Conservation (phyloP, 148 eudicot genomes). For the Dianthus caryophyllus region DNA sequence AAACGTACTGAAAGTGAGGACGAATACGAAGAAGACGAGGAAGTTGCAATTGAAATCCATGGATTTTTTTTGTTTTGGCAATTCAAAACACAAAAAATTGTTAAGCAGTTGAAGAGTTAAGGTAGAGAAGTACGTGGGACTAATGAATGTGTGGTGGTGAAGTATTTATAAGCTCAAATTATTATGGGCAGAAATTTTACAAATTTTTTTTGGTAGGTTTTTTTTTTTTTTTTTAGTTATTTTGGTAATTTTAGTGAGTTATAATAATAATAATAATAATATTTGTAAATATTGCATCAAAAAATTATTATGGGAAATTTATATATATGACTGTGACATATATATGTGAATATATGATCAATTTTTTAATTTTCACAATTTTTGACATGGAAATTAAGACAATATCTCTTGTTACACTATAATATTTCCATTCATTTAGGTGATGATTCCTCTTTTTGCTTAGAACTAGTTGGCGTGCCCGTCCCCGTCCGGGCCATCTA, state of each 20-base stretch:
- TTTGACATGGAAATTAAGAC: neutral
- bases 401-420: neutral
- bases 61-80: neutral
- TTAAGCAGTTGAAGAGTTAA: no score
- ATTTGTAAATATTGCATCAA: neutral
- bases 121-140: no score
- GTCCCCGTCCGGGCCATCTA: no score
- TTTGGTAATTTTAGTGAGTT: no score
- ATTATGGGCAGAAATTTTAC: no score
- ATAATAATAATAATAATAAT: no score
- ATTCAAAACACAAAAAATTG: neutral
- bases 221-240: no score
- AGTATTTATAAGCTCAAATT: no score
- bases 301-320: neutral
- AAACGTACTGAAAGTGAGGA: constrained; percentile 8
- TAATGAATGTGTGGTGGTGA: constrained; percentile 19
- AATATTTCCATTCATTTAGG: neutral
- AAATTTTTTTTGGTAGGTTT: no score
- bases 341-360: neutral
- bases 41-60: constrained; percentile 14
- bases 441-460: neutral
- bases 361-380: neutral
- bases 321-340: neutral
- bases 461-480: neutral
- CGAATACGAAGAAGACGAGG: neutral